Base-by-base conservation (phyloP, 2,329 filamentous ascomycete genomes). In the Exophiala alcalophila region DNA sequence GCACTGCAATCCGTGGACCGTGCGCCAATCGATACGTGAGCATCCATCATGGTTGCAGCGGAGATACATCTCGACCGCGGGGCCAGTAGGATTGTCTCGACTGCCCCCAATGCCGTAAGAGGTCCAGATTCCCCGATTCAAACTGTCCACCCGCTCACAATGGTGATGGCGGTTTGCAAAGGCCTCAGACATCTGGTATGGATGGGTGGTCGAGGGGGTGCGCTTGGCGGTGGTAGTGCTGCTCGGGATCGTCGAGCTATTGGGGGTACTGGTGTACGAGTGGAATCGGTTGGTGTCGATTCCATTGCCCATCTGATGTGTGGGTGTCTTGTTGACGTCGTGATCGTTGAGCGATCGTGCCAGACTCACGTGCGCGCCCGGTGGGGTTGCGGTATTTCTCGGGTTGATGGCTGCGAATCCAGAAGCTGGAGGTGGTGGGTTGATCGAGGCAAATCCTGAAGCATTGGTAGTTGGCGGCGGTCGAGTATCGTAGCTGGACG, bases 91-190 rank as follows among this genome's bases (percentile, higher is more conserved):
- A 39, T 50, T 43, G 15, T 57, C 54, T 32, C 47, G 29, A 8
- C 52, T 50, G 6, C 54, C 54, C 38, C 49, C 50, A 9, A 42
- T 29, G 11, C 54, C 54, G 45, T 54, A 51, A 16, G 46, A 56
- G 3, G 53, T 56, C 55, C 55, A 57, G 25, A 57, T 55, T 16
- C 55, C 55, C 23, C 55, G 51, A 26, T 55, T 54, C 15, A 55
- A 26, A 12, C 38, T 46, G 34, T 57, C 55, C 9, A 50, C 50
- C 28, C 55, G 40, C 34, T 57, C 55, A 31, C 55, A 57, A 41
- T 57, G 53, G 33, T 56, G 53, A 44, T 57, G 55, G 29, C 55
- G 42, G 29, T 57, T 57, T 3, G 55, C 55, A 36, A 57, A 57
- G 3, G 55, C 55, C 30, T 57, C 55, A 3, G 55, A 57, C 50